These are phyloP conservation scores for Solanum clarkiae DNA, from an alignment of 257 asterid genomes.

Conservation along the genomic window DNA sequence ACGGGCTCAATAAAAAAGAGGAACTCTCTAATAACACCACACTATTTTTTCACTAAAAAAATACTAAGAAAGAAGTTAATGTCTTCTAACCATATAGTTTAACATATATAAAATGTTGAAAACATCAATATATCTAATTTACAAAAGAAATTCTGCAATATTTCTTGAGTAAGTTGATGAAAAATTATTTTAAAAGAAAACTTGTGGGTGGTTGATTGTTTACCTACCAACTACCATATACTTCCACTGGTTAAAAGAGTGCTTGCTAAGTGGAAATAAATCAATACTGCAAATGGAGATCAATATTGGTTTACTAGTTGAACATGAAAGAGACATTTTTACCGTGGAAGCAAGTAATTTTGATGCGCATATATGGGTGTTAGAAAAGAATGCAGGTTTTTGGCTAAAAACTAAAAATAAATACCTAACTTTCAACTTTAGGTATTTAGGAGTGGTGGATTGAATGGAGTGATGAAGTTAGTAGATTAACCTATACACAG, in stretches of 20 bases:
- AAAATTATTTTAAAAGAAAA: background rate
- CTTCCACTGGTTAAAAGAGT: background rate
- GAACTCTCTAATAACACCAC: no score
- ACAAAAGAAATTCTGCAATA: background rate
- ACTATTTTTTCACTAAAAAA: no score
- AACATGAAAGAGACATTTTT: background rate
- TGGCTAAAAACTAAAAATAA: background rate
- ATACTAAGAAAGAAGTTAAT: no score
- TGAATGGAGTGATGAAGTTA: no score
- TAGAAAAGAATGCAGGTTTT: background rate
- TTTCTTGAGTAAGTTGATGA: background rate
- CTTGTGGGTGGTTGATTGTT: background rate
- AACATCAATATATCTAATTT: background rate
- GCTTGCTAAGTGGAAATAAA: background rate
- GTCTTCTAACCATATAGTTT: no score
- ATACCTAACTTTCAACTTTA: no score
- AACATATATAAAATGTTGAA: background rate
- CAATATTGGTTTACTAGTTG: background rate
- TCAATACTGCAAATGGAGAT: background rate
- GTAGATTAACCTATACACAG: no score
- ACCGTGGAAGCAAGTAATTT: background rate
- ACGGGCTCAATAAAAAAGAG: background rate
- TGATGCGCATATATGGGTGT: background rate
- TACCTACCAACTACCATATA: background rate
- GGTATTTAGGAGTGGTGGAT: background rate